Percentiles rank a stretch among this genome's conserved stretches.
Conservation (phyloP, 169 alveolate species). For the Cryptosporidium bovis region DNA sequence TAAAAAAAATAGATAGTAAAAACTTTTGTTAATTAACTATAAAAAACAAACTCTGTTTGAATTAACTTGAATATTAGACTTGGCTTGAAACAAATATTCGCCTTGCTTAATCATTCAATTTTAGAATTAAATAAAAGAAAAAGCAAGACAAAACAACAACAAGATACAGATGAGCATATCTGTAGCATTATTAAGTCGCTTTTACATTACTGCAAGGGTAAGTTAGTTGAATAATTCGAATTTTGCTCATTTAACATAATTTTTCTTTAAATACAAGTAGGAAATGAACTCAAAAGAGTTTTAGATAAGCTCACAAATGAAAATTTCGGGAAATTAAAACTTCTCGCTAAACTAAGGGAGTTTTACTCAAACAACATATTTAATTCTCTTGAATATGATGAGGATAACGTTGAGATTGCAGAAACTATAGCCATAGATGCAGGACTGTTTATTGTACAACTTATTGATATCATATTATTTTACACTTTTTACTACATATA, state of each 20-base stretch:
- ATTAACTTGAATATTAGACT: not conserved
- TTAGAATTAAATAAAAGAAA: constrained; percentile 4
- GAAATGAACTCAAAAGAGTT: constrained; percentile 15
- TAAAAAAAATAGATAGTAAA: not conserved
- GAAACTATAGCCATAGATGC: constrained; percentile 52
- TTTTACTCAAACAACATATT: constrained; percentile 26
- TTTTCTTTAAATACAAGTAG: constrained; percentile 1
- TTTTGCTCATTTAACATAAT: not conserved
- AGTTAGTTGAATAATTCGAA: not conserved
- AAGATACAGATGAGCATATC: constrained; percentile 62
- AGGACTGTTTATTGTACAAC: constrained; percentile 49
- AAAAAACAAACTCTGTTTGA: not conserved
- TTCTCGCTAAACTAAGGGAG: constrained; percentile 11
- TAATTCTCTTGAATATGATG: not conserved
- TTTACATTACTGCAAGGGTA: constrained; percentile 51
- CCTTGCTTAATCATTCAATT: constrained; percentile 26
- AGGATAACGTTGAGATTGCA: constrained; percentile 25
- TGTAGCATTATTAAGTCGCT: constrained; percentile 57
- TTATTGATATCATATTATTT: constrained; percentile 31
- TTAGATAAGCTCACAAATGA: constrained; percentile 17
- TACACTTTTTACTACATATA: constrained; percentile 13
- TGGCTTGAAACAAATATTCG: constrained; percentile 53
- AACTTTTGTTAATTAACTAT: not conserved
- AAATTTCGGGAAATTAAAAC: constrained; percentile 1
- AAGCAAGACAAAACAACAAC: constrained; percentile 42